Evolutionary conservation across 2,329 filamentous ascomycete species (phyloP).

Genomic region (Colletotrichum sp.): DNA sequence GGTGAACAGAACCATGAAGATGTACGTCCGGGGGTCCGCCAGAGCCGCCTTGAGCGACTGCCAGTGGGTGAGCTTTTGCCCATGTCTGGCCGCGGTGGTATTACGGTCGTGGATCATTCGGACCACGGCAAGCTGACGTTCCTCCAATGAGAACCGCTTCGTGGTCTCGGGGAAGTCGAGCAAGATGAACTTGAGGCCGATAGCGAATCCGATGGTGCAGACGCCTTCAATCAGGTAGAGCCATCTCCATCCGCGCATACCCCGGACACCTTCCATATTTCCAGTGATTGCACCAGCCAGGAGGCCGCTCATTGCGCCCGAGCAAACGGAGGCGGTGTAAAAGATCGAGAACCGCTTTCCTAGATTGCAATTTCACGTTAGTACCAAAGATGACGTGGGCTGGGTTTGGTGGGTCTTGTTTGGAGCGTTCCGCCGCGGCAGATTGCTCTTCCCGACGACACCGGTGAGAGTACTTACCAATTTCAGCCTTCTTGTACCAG

Average conservation of each 20-base stretch:
- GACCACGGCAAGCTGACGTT: slow-evolving; percentile 43
- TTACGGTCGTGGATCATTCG: slow-evolving; percentile 32
- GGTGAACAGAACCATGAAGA: slow-evolving; percentile 54
- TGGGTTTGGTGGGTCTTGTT: neutral
- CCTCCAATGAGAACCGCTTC: slow-evolving; percentile 39
- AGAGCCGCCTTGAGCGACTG: slow-evolving; percentile 35
- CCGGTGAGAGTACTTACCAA: neutral
- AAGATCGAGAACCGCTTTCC: slow-evolving; percentile 57
- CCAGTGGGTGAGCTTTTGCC: slow-evolving; percentile 28
- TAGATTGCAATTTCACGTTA: slow-evolving; percentile 9
- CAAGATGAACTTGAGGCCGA: slow-evolving; percentile 48
- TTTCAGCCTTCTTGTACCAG: slow-evolving; percentile 56
- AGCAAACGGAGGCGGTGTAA: slow-evolving; percentile 56
- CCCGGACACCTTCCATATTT: slow-evolving; percentile 46
- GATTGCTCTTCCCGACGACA: neutral
- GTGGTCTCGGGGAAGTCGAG: slow-evolving; percentile 55
- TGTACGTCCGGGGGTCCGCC: slow-evolving; percentile 51
- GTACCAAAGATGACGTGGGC: neutral
- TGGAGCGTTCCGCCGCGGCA: neutral
- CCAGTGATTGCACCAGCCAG: slow-evolving; percentile 50
- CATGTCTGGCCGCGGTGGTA: slow-evolving; percentile 4
- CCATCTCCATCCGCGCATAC: slow-evolving; percentile 52
- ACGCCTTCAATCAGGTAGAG: slow-evolving; percentile 45
- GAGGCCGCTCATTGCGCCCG: slow-evolving; percentile 53
- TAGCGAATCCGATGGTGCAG: slow-evolving; percentile 39